Evolutionary conservation across 2,329 filamentous ascomycete genomes (phyloP).

Genomic region (Ceratocystis cubensis): DNA sequence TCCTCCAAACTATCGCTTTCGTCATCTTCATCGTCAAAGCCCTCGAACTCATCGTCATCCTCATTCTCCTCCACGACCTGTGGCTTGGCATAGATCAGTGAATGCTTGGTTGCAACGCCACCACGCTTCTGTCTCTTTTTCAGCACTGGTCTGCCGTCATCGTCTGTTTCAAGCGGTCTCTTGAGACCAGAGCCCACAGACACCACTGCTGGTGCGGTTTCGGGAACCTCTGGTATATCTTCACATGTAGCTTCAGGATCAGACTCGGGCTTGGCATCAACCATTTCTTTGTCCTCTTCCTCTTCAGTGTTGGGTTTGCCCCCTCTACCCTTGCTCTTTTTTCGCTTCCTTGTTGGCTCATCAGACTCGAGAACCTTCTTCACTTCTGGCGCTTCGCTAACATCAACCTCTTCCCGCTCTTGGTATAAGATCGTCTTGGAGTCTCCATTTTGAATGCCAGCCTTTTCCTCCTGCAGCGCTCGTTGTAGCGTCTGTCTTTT

Average conservation of each 20-base stretch:
- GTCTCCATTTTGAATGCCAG: conserved; percentile 45
- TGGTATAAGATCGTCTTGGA: conserved; percentile 41
- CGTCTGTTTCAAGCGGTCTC: conserved; percentile 67
- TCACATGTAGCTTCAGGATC: conserved; percentile 9
- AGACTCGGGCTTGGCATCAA: conserved; percentile 15
- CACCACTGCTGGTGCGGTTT: conserved; percentile 17
- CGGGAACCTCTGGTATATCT: background rate
- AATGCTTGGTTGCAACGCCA: conserved; percentile 44
- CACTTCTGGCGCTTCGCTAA: conserved; percentile 8
- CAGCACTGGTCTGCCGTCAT: conserved; percentile 67
- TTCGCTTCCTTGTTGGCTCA: conserved; percentile 26
- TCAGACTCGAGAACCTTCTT: conserved; percentile 25
- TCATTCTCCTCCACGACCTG: conserved; percentile 30
- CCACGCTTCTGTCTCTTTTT: conserved; percentile 67
- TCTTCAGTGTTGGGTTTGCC: conserved; percentile 7
- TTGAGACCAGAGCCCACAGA: conserved; percentile 68
- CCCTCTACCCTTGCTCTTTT: conserved; percentile 24
- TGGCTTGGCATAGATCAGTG: conserved; percentile 33
- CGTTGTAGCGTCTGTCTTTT: conserved; percentile 56
- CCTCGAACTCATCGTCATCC: conserved; percentile 47
- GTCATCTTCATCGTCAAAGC: conserved; percentile 29
- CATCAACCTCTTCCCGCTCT: conserved; percentile 24
- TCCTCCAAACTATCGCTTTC: conserved; percentile 23
- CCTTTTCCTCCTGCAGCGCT: conserved; percentile 50
- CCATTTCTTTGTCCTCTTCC: conserved; percentile 2